Percentiles rank a stretch among this genome's conserved stretches.
phyloP scores from a whole-genome alignment of 257 asterid genomes.

The Echites panduratus region DNA sequence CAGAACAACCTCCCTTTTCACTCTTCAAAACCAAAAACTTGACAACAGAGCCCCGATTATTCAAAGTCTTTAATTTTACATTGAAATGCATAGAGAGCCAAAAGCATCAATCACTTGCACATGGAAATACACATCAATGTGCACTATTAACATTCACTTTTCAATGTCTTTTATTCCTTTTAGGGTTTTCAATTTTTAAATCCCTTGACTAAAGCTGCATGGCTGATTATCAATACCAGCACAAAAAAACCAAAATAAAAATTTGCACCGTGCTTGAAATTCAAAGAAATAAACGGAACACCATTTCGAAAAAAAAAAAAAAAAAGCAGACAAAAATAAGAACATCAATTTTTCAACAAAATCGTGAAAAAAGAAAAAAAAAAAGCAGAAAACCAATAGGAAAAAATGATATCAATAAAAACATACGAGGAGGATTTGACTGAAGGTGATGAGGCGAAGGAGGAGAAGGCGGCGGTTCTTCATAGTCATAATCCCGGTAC shows the following conservation, averaged over 20 bases:
- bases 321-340: background rate
- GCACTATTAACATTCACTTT: background rate
- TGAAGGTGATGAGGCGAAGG: slow-evolving; percentile 31
- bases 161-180: background rate
- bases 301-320: background rate
- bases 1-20: background rate
- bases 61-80: no score
- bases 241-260: background rate
- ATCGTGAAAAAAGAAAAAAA: background rate
- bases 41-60: no score
- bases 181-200: background rate
- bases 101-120: no score
- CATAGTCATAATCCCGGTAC: slow-evolving; percentile 27
- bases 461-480: slow-evolving; percentile 48
- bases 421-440: slow-evolving; percentile 38
- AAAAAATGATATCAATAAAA: background rate
- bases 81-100: no score
- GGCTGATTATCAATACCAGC: background rate
- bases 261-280: background rate
- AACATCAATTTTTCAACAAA: background rate
- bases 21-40: no score
- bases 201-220: background rate
- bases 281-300: background rate
- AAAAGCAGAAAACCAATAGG: background rate
- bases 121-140: no score